Conservation (phyloP, 78 protist genomes). For the Salpingoeca rosetta region DNA sequence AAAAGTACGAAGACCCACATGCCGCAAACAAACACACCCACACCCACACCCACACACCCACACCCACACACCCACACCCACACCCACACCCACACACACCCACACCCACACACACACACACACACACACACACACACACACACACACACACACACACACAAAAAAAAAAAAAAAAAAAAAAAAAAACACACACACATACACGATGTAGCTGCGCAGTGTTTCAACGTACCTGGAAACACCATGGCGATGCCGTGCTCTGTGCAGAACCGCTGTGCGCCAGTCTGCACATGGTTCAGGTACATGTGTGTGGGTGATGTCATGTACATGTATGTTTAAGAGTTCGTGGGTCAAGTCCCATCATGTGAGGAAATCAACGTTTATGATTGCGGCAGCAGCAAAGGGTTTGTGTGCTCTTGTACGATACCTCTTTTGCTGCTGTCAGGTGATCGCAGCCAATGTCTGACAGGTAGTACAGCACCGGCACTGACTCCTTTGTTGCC, state of each 20-base stretch:
- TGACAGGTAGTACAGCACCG: not conserved
- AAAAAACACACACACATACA: not conserved
- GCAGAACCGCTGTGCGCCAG: not conserved
- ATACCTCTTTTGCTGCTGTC: not conserved
- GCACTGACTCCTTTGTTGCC: no score
- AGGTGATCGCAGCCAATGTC: not conserved
- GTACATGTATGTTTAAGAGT: not conserved
- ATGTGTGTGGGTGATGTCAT: not conserved
- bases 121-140: no score
- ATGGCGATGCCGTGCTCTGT: not conserved
- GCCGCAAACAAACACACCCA: no score
- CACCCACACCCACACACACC: no score
- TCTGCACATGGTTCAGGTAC: not conserved
- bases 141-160: no score
- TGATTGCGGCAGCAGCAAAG: not conserved
- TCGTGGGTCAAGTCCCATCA: not conserved
- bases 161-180: no score
- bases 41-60: no score
- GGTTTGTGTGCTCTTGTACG: not conserved
- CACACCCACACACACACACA: no score
- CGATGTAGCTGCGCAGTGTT: not conserved
- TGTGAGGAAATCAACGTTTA: not conserved
- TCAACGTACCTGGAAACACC: not conserved
- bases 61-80: no score
- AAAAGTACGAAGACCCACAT: no score